Percentiles rank a stretch among this genome's conserved stretches.
Conservation (phyloP, 2,329 filamentous ascomycete genomes). For the Setomelanomma holmii region DNA sequence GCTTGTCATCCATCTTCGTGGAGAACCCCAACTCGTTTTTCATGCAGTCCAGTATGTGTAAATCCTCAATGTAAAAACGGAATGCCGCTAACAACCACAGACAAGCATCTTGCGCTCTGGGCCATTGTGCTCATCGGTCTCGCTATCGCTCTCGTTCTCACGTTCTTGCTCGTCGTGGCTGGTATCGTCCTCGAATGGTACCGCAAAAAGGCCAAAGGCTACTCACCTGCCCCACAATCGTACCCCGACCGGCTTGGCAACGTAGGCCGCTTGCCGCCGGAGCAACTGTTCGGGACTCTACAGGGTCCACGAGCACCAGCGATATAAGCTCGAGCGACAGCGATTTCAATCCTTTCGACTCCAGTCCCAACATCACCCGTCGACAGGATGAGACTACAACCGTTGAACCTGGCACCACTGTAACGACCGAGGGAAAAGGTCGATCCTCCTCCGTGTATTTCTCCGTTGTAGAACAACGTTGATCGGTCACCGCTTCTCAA, state of each 20-base stretch:
- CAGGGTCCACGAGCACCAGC: conserved; percentile 41
- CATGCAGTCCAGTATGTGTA: conserved; percentile 64
- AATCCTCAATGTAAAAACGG: background rate
- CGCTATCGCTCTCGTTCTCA: conserved; percentile 77
- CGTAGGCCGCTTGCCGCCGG: conserved; percentile 59
- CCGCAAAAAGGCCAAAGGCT: conserved; percentile 79
- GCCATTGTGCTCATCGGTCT: conserved; percentile 83
- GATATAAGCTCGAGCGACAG: conserved; percentile 25
- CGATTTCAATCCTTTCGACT: background rate
- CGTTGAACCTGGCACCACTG: background rate
- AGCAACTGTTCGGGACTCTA: conserved; percentile 49
- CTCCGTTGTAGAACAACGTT: background rate
- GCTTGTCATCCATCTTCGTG: conserved; percentile 82
- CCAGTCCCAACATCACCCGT: background rate
- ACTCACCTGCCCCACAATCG: conserved; percentile 74
- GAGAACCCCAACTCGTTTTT: conserved; percentile 79
- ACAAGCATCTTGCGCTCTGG: conserved; percentile 70
- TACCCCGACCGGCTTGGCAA: conserved; percentile 56
- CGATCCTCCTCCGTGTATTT: background rate
- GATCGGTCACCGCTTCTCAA: background rate
- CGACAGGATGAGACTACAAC: background rate
- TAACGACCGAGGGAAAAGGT: background rate
- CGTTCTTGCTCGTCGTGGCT: conserved; percentile 77
- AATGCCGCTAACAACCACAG: conserved; percentile 40
- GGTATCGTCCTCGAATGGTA: conserved; percentile 78